A percentile compares a stretch with the other conserved stretches of the same genome.
phyloP scores from a whole-genome alignment of 2,329 filamentous ascomycete genomes.

The Pseudocercospora vitis region DNA sequence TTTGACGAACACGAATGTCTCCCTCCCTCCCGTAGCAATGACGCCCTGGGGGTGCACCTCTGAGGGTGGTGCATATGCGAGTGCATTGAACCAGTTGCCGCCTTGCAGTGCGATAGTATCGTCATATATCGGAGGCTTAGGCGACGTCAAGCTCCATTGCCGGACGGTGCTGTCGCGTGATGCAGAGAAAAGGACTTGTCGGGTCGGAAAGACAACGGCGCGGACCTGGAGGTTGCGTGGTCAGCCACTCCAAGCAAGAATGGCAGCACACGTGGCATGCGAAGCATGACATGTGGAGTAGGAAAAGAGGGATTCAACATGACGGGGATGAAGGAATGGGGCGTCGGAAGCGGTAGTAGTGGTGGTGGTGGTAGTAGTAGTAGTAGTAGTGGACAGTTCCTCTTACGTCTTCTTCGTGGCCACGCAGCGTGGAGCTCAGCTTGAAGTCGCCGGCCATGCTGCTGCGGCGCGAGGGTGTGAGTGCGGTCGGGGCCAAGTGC shows the following conservation, averaged over 20 bases:
- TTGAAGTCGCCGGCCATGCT: constrained; percentile 76
- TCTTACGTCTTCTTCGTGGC: constrained; percentile 90
- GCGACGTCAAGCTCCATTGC: constrained; percentile 71
- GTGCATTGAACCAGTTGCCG: constrained; percentile 80
- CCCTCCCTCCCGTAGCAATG: constrained; percentile 83
- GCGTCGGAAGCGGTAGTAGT: neutral
- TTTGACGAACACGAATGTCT: constrained; percentile 89
- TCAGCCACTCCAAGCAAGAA: constrained; percentile 21
- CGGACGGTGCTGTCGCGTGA: constrained; percentile 91
- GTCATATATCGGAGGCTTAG: constrained; percentile 70
- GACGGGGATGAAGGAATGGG: neutral
- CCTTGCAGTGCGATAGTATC: constrained; percentile 76
- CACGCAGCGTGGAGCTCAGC: constrained; percentile 83
- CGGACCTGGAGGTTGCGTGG: constrained; percentile 65
- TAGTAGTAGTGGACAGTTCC: too few relatives aligned
- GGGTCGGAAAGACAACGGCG: constrained; percentile 73
- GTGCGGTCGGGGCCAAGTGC: neutral
- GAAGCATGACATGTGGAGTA: neutral
- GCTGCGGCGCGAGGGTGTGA: constrained; percentile 5
- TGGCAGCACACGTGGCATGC: neutral
- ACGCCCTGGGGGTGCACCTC: constrained; percentile 72
- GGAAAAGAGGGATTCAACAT: neutral
- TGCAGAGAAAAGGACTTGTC: constrained; percentile 74
- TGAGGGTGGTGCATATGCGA: constrained; percentile 73
- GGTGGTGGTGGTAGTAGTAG: constrained; percentile 16